Conservation (phyloP, 805 yeast genomes). For the Kurtzmaniella cleridarum region DNA sequence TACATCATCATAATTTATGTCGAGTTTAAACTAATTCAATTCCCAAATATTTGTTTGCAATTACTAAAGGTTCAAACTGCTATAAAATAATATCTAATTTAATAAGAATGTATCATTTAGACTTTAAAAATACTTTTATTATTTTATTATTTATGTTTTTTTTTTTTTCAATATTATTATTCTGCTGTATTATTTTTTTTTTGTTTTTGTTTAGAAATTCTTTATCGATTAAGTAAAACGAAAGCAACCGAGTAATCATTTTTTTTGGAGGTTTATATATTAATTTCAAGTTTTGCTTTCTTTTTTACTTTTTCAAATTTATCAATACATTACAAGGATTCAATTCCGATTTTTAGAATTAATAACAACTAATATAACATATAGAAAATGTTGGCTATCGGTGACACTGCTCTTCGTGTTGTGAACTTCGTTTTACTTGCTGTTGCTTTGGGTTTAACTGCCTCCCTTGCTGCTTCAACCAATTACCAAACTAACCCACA, state of each 20-base stretch:
- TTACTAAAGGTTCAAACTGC: too few relatives aligned
- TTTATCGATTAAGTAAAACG: too few relatives aligned
- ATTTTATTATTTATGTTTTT: too few relatives aligned
- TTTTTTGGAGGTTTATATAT: neutral
- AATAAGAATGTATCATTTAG: too few relatives aligned
- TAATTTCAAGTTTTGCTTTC: neutral
- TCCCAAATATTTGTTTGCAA: too few relatives aligned
- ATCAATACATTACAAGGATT: neutral
- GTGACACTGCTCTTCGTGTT: conserved; percentile 71
- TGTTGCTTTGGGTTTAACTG: conserved; percentile 81
- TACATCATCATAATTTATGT: too few relatives aligned
- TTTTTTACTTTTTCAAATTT: conserved; percentile 2
- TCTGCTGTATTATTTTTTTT: too few relatives aligned
- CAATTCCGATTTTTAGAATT: conserved; percentile 1
- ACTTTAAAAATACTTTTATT: too few relatives aligned
- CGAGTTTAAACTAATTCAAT: too few relatives aligned
- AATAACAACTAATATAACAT: neutral
- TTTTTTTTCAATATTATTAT: too few relatives aligned
- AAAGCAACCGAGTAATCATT: neutral
- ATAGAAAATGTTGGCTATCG: conserved; percentile 53
- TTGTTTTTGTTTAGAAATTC: too few relatives aligned
- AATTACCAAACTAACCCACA: conserved; percentile 55
- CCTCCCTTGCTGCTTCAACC: conserved; percentile 73
- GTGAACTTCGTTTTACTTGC: conserved; percentile 71
- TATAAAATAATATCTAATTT: too few relatives aligned